Conservation (phyloP, 169 alveolate species). For the Plasmodium blacklocki region DNA sequence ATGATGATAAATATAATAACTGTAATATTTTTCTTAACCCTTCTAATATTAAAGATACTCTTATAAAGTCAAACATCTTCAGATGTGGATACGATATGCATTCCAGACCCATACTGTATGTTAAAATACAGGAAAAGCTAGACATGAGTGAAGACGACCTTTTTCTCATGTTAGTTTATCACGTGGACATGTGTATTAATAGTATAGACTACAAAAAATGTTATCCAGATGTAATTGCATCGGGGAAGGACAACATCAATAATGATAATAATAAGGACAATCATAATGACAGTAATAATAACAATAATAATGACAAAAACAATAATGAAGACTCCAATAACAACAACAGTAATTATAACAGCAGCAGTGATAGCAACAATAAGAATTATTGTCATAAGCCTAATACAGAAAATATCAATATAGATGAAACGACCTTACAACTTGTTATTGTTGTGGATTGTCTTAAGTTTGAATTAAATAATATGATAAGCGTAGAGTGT, state of each 20-base stretch:
- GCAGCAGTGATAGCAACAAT: no score
- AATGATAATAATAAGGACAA: neutral
- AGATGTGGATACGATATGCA: slow-evolving; percentile 51
- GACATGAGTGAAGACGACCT: slow-evolving; percentile 59
- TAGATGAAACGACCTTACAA: slow-evolving; percentile 30
- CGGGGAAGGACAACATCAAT: no score
- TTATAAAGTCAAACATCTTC: slow-evolving; percentile 36
- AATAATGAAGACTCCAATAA: neutral
- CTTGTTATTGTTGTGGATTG: slow-evolving; percentile 66
- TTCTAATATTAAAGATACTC: slow-evolving; percentile 11
- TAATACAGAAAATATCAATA: neutral
- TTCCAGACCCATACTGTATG: slow-evolving; percentile 46
- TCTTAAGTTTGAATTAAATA: slow-evolving; percentile 57
- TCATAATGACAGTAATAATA: neutral
- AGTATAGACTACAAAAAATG: slow-evolving; percentile 34
- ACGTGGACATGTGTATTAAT: slow-evolving; percentile 70
- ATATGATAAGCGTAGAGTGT: slow-evolving; percentile 66
- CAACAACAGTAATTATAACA: neutral
- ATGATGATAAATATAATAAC: neutral
- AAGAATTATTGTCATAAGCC: neutral
- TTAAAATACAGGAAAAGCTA: slow-evolving; percentile 62
- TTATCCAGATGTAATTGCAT: neutral
- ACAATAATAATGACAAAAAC: neutral
- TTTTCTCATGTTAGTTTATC: slow-evolving; percentile 43
- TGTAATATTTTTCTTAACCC: slow-evolving; percentile 42